Evolutionary conservation across 208 protist genomes (phyloP).

Genomic region (Vickermania spadyakhi): DNA sequence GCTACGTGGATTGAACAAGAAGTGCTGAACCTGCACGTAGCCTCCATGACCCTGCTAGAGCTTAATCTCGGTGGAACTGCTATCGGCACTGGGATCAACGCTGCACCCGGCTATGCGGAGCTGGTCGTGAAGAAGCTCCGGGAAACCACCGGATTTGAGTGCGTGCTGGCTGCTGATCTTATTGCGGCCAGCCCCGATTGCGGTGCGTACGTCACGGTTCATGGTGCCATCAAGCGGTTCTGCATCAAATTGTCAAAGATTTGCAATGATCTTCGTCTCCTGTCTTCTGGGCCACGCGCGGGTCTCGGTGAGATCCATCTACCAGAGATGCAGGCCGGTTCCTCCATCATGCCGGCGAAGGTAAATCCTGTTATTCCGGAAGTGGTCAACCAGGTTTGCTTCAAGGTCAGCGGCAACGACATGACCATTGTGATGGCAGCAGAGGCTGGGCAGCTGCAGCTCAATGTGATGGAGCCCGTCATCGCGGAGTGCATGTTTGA

Average conservation of each 20-base stretch:
- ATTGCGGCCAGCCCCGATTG: constrained; percentile 40
- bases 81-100: constrained; percentile 71
- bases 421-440: constrained; percentile 62
- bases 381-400: constrained; percentile 88
- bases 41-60: constrained; percentile 39
- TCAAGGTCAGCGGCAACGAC: constrained; percentile 90
- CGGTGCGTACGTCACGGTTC: constrained; percentile 68
- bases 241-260: constrained; percentile 83
- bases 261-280: constrained; percentile 88
- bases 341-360: constrained; percentile 92
- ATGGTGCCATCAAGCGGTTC: constrained; percentile 74
- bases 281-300: constrained; percentile 79
- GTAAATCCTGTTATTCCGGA: constrained; percentile 92
- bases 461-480: constrained; percentile 93
- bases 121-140: constrained; percentile 10
- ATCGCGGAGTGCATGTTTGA: constrained; percentile 66
- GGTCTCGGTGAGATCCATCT: constrained; percentile 74
- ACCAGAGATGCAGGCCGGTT: constrained; percentile 90
- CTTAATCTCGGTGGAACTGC: constrained; percentile 90
- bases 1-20: constrained; percentile 45
- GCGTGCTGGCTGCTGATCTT: constrained; percentile 6
- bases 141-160: constrained; percentile 10
- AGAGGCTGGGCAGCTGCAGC: constrained; percentile 80
- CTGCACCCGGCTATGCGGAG: constrained; percentile 8
- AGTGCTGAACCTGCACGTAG: constrained; percentile 33